Evolutionary conservation across 2,329 filamentous ascomycete genomes (phyloP).

Genomic region (Calonectria pauciramosa): DNA sequence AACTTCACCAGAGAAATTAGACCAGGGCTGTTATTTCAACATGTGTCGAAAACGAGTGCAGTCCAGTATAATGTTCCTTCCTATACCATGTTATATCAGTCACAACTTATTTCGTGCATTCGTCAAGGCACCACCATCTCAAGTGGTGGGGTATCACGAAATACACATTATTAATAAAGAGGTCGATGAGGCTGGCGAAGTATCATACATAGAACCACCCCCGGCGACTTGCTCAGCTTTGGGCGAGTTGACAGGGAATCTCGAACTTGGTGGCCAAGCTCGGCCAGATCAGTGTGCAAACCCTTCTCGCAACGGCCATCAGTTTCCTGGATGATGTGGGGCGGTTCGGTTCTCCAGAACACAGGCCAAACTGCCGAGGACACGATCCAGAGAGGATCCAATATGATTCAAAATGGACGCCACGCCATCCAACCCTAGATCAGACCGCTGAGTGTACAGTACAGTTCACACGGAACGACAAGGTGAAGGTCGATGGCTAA

Average conservation of each 20-base stretch:
- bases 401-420: background rate
- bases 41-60: background rate
- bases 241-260: background rate
- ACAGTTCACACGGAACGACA: background rate
- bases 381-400: background rate
- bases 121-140: background rate
- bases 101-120: background rate
- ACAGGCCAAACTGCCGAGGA: background rate
- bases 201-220: background rate
- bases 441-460: background rate
- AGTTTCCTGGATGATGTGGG: background rate
- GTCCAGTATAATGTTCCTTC: background rate
- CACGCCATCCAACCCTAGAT: background rate
- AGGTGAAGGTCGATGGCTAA: background rate
- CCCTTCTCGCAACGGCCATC: background rate
- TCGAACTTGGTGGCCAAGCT: background rate
- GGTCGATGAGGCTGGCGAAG: background rate
- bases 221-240: background rate
- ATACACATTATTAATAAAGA: background rate
- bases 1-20: background rate
- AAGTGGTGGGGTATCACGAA: background rate
- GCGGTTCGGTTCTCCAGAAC: background rate
- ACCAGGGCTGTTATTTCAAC: background rate
- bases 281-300: background rate
- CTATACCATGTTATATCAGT: background rate